Evolutionary conservation across 2,329 filamentous ascomycete genomes (phyloP), one percentile per base, ranked within the genome.

Genomic region (Pseudogymnoascus pannorum): DNA sequence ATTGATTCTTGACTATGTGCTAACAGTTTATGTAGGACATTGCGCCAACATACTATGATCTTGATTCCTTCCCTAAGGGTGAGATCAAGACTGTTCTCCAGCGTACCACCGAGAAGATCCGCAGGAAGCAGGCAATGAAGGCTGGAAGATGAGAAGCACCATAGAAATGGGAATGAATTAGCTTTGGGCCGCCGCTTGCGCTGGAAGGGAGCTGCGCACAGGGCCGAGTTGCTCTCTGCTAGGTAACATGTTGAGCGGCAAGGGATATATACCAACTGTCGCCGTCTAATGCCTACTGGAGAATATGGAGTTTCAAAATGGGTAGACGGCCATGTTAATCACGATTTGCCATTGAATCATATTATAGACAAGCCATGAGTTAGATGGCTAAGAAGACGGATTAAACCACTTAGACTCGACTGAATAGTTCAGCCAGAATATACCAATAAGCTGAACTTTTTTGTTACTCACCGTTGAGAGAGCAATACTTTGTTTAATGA

Each of bases 31-130:
- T 57, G 14, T 66, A 92, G 89, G 94, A 99, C 75, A 96, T 97
- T 66, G 92, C 94, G 4, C 92, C 92, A 2, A 85, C 82, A 16
- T 99, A 99, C 76, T 99, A 96, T 75, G 91, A 99, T 70, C 75
- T 97, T 9, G 81, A 86, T 1, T 82, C 82, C 0, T 97, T 97
- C 75, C 85, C 84, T 48, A 91, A 96, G 73, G 91, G 92, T 60
- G 92, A 97, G 63, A 87, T 96, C 67, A 92, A 89, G 77, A 86
- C 83, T 36, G 83, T 85, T 2, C 75, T 89, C 31, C 76, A 79
- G 64, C 75, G 81, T 20, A 79, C 84, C 0, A 73, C 77, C 1
- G 84, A 87, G 65, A 87, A 82, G 77, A 79, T 85, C 70, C 79
- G 79, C 66, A 78, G 86, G 62, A 84, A 81, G 68, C 48, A 54